phyloP scores from a whole-genome alignment of 2,329 filamentous ascomycete genomes.

The Microthyrium microscopicum region DNA sequence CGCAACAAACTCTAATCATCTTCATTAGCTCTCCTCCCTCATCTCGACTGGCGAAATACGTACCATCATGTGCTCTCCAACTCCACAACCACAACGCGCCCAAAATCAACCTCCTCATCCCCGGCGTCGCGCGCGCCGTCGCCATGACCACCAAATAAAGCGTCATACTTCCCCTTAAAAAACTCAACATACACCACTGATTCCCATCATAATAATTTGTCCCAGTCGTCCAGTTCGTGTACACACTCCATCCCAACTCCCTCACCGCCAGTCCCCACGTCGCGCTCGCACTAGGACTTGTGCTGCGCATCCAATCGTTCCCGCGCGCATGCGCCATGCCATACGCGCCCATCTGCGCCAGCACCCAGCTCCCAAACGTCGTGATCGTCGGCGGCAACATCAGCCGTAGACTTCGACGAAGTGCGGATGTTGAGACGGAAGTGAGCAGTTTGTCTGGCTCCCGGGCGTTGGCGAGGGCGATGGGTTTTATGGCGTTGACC shows the following conservation, averaged over 20 bases:
- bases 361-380: slow-evolving; percentile 31
- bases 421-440: slow-evolving; percentile 35
- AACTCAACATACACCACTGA: slow-evolving; percentile 36
- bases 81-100: slow-evolving; percentile 32
- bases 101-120: slow-evolving; percentile 30
- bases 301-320: slow-evolving; percentile 34
- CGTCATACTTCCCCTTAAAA: slow-evolving; percentile 33
- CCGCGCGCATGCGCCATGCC: slow-evolving; percentile 30
- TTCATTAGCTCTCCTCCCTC: background rate
- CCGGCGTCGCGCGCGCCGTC: slow-evolving; percentile 31
- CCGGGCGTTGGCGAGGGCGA: slow-evolving; percentile 32
- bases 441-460: slow-evolving; percentile 28
- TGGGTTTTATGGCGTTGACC: slow-evolving; percentile 37
- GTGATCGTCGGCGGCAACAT: slow-evolving; percentile 36
- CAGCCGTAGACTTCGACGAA: slow-evolving; percentile 34
- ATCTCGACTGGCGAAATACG: background rate
- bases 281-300: slow-evolving; percentile 27
- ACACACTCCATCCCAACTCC: slow-evolving; percentile 28
- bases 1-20: background rate
- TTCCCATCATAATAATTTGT: slow-evolving; percentile 37
- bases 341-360: slow-evolving; percentile 33
- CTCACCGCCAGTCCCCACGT: slow-evolving; percentile 28
- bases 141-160: slow-evolving; percentile 32
- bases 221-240: slow-evolving; percentile 33
- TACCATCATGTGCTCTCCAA: slow-evolving; percentile 8